These are phyloP conservation scores for Claviceps maximensis DNA, from an alignment of 2,329 filamentous ascomycete species.

Conservation along the genomic window DNA sequence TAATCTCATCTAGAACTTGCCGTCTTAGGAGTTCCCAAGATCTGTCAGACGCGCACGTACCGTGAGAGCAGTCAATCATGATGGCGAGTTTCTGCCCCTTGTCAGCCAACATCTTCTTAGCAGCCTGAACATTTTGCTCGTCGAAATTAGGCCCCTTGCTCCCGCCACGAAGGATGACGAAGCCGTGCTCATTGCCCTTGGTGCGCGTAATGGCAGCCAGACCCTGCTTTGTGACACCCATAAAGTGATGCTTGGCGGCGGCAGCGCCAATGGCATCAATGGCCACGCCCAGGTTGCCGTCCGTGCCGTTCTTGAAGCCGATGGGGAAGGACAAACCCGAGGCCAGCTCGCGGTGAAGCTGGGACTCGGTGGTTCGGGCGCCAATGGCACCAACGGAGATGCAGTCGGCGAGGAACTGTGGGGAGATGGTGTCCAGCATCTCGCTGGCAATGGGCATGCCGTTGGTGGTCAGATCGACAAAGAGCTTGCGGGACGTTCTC, in stretches of 20 bases:
- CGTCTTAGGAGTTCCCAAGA: no score
- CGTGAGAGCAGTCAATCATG: slow-evolving; percentile 98
- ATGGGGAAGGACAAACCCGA: slow-evolving; percentile 94
- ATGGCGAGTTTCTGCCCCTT: slow-evolving; percentile 80
- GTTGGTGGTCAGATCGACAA: slow-evolving; percentile 71
- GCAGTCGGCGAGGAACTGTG: slow-evolving; percentile 92
- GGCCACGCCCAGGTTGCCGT: slow-evolving; percentile 78
- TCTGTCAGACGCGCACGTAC: slow-evolving; percentile 27
- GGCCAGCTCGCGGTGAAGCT: slow-evolving; percentile 90
- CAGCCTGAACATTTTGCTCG: slow-evolving; percentile 64
- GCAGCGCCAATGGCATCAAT: slow-evolving; percentile 91
- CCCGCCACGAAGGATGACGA: slow-evolving; percentile 88
- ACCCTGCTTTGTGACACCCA: slow-evolving; percentile 96
- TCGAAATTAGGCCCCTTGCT: slow-evolving; percentile 91
- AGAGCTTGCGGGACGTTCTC: slow-evolving; percentile 81
- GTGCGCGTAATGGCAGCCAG: slow-evolving; percentile 91
- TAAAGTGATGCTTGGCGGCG: slow-evolving; percentile 83
- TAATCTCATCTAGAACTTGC: no score
- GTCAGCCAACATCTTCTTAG: slow-evolving; percentile 64
- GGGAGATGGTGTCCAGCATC: slow-evolving; percentile 98
- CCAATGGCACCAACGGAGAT: slow-evolving; percentile 94
- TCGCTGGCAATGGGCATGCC: slow-evolving; percentile 95
- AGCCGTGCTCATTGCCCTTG: slow-evolving; percentile 89
- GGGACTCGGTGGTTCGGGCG: slow-evolving; percentile 89
- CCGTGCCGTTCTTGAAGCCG: slow-evolving; percentile 98